Conservation (phyloP, 352 stramenopile genomes). For the Pythium brachiatum region DNA sequence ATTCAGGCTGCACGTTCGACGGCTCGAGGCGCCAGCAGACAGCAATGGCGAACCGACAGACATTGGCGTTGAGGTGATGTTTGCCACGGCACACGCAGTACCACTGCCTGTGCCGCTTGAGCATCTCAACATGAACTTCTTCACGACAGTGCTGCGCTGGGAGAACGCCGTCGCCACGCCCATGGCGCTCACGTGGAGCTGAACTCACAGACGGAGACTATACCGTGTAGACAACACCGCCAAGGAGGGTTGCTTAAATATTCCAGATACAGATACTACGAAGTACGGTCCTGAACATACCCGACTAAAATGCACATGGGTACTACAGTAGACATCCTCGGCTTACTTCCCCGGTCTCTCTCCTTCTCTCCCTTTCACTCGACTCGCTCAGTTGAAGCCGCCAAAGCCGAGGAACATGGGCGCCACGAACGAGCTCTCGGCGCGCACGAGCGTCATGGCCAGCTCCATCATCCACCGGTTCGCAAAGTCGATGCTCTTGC, state of each 20-base stretch:
- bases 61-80: conserved; percentile 8
- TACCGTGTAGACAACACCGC: neutral
- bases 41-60: neutral
- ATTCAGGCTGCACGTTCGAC: neutral
- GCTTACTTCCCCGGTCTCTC: neutral
- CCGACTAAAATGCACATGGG: conserved; percentile 1
- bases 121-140: conserved; percentile 13
- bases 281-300: neutral
- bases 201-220: neutral
- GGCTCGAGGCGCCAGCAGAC: neutral
- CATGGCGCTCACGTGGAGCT: conserved; percentile 14
- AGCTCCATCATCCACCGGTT: conserved; percentile 34
- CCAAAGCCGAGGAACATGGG: conserved; percentile 20
- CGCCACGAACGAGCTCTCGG: conserved; percentile 28
- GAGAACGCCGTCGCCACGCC: conserved; percentile 5
- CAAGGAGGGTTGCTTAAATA: neutral
- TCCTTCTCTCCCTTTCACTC: neutral
- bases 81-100: conserved; percentile 4
- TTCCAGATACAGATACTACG: too few relatives aligned
- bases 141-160: conserved; percentile 16
- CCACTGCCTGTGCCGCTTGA: conserved; percentile 8
- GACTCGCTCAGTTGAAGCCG: neutral
- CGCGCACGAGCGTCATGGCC: conserved; percentile 26
- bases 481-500: conserved; percentile 24
- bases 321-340: neutral